These are phyloP conservation scores for Platanthera zijinensis DNA, from an alignment of 106 monocot species.

Conservation along the genomic window DNA sequence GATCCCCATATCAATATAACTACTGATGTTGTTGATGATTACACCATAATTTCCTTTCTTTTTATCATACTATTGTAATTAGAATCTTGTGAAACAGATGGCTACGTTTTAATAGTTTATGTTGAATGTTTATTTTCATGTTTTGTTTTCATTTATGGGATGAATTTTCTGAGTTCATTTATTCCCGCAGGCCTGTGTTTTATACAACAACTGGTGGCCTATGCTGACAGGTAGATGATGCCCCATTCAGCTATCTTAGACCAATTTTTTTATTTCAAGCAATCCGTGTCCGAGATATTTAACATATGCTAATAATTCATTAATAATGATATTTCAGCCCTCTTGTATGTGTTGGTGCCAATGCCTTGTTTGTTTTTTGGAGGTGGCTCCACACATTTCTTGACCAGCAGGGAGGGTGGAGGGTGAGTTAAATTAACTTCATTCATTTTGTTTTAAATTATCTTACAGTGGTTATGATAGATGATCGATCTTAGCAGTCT, in stretches of 20 bases:
- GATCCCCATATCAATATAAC: no score
- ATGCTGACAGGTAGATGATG: slow-evolving; percentile 69
- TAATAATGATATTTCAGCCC: slow-evolving; percentile 31
- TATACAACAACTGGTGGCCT: slow-evolving; percentile 99
- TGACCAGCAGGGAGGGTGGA: slow-evolving; percentile 83
- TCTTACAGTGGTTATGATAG: neutral
- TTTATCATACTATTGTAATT: no score
- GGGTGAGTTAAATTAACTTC: slow-evolving; percentile 39
- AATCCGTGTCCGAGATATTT: neutral
- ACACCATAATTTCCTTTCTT: no score
- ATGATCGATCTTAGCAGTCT: slow-evolving; percentile 1
- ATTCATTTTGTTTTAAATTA: neutral
- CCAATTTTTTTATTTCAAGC: neutral
- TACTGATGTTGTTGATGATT: no score
- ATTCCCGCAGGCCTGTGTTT: slow-evolving; percentile 70
- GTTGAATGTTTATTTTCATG: neutral
- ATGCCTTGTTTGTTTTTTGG: slow-evolving; percentile 98
- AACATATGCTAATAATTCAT: neutral
- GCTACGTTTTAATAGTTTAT: neutral
- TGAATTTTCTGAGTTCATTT: neutral
- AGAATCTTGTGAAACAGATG: neutral
- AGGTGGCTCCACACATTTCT: slow-evolving; percentile 73
- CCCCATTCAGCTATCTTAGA: neutral
- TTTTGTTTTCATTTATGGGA: neutral
- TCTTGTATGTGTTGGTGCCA: slow-evolving; percentile 90